Percentiles rank a stretch among this genome's conserved stretches.
These are phyloP conservation scores for Trichaptum fuscoviolaceum DNA, from an alignment of 768 basidiomycete species.

Conservation along the genomic window DNA sequence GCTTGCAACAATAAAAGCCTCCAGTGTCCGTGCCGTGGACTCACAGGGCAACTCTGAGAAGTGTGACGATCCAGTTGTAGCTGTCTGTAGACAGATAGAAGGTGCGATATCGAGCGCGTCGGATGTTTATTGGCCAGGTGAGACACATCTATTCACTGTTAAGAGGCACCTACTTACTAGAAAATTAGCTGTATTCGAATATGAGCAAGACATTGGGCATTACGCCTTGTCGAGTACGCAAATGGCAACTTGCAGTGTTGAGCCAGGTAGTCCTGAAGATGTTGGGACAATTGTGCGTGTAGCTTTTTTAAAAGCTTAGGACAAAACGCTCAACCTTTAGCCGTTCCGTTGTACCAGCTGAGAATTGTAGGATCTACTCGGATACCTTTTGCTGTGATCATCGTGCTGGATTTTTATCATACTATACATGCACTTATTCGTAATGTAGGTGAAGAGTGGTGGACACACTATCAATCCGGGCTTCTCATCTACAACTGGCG, in stretches of 20 bases:
- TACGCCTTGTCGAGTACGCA: constrained; percentile 6
- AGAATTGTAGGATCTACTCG: constrained; percentile 36
- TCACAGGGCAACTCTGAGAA: background rate
- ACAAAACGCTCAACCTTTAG: background rate
- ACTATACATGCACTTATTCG: background rate
- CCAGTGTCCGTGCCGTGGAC: background rate
- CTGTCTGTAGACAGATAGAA: constrained; percentile 1
- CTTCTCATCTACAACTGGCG: constrained; percentile 31
- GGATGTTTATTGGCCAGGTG: constrained; percentile 13
- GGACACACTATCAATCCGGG: constrained; percentile 29
- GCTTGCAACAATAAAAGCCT: too few species aligned
- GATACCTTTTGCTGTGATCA: constrained; percentile 49
- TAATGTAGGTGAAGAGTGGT: constrained; percentile 28
- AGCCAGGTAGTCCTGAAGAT: constrained; percentile 5
- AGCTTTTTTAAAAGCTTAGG: background rate
- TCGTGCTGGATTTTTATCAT: background rate
- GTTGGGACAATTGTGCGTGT: constrained; percentile 6
- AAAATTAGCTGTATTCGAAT: background rate
- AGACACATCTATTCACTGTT: background rate
- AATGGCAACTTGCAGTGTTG: constrained; percentile 6
- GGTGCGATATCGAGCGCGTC: constrained; percentile 8
- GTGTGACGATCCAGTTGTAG: background rate
- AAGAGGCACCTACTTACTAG: background rate
- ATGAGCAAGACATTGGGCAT: constrained; percentile 5
- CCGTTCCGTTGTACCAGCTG: constrained; percentile 30